Conservation (phyloP, 305 asterid genomes). For the Solanum hybrid region DNA sequence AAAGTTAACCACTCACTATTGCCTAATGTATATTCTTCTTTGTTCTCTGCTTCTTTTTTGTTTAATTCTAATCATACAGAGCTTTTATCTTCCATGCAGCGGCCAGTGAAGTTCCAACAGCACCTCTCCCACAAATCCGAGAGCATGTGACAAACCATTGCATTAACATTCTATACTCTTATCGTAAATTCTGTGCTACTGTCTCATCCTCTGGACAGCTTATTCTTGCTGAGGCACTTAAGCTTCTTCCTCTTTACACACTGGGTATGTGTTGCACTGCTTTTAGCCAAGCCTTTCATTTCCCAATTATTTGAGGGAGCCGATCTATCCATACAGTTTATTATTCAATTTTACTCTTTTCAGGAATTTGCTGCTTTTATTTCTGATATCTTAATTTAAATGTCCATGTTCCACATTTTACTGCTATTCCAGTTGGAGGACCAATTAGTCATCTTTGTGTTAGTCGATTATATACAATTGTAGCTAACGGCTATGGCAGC, state of each 20-base stretch:
- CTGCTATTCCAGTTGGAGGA: no score
- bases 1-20: neutral
- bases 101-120: constrained; percentile 74
- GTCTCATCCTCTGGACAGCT: constrained; percentile 85
- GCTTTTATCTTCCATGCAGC: constrained; percentile 32
- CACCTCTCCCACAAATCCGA: constrained; percentile 44
- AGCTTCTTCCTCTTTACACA: constrained; percentile 74
- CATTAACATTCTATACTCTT: constrained; percentile 70
- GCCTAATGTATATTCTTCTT: neutral
- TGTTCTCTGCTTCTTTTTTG: neutral
- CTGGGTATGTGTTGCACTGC: constrained; percentile 40
- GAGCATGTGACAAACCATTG: constrained; percentile 76
- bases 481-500: no score
- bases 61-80: constrained; percentile 16
- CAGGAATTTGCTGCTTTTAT: no score
- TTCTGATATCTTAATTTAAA: no score
- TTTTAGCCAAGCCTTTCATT: neutral
- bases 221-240: constrained; percentile 88
- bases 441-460: no score
- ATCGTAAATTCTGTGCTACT: constrained; percentile 84
- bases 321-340: no score
- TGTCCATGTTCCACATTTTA: no score
- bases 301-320: neutral
- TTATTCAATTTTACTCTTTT: no score
- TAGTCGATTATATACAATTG: no score